Evolutionary conservation across 2,329 filamentous ascomycete species (phyloP).

Genomic region (Pyrenophora tritici-repentis): DNA sequence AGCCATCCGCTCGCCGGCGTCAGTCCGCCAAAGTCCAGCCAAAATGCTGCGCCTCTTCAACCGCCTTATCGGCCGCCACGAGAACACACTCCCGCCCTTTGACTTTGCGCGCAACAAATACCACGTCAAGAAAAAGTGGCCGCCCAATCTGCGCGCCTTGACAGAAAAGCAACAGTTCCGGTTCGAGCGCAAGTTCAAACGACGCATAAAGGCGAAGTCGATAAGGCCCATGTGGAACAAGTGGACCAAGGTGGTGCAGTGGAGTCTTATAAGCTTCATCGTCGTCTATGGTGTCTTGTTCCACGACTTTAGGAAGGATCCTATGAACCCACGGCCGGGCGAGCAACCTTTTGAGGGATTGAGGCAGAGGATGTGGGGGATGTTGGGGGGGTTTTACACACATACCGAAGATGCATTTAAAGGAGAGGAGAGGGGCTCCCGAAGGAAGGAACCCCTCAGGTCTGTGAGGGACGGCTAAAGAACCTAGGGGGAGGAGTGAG

Average conservation of each 20-base stretch:
- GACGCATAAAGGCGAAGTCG: conserved; percentile 66
- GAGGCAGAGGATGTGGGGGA: conserved; percentile 33
- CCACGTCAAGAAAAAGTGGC: conserved; percentile 74
- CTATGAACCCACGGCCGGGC: conserved; percentile 39
- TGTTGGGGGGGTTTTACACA: conserved; percentile 37
- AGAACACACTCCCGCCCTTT: conserved; percentile 43
- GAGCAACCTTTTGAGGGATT: conserved; percentile 39
- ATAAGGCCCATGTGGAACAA: conserved; percentile 69
- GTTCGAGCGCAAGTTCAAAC: conserved; percentile 78
- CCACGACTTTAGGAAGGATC: conserved; percentile 58
- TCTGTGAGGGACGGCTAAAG: conserved; percentile 1
- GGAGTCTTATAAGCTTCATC: conserved; percentile 54
- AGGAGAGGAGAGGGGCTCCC: conserved; percentile 13
- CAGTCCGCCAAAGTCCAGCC: conserved; percentile 6
- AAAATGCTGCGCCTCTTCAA: conserved; percentile 51
- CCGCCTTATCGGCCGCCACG: conserved; percentile 53
- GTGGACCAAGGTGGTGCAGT: conserved; percentile 67
- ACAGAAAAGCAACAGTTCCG: conserved; percentile 74
- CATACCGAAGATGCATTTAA: conserved; percentile 25
- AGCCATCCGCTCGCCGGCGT: conserved; percentile 1
- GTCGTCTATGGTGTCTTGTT: conserved; percentile 63
- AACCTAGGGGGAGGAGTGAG: background rate
- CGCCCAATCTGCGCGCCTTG: conserved; percentile 74
- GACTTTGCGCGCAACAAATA: conserved; percentile 62
- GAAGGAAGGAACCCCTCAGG: conserved; percentile 15